Evolutionary conservation across 768 basidiomycete genomes (phyloP), one percentile per base, ranked within the genome.

Genomic region (Leccinum longicurvipes): DNA sequence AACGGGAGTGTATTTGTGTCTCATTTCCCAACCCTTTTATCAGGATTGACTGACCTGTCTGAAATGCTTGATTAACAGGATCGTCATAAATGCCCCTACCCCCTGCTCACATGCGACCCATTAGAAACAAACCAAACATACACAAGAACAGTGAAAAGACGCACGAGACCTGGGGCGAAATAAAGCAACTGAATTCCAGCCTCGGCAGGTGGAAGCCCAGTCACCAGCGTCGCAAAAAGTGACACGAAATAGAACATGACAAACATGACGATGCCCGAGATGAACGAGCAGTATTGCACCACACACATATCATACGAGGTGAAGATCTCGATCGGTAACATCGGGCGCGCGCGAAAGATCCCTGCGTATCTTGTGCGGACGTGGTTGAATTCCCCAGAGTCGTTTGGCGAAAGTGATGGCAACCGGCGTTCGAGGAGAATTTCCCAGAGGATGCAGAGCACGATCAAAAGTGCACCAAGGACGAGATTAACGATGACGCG

Each of bases 171-270:
- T 11, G 81, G 81, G 1, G 79, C 71, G 53, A 82, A 79, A 62
- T 75, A 81, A n/a, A 82, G 62, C n/a, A 82, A 57, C 61, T 82
- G 79, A 25, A 74, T 67, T 31, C 80, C 81, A 21, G 77, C 71
- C 44, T 72, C 64, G 19, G 68, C 64, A n/a, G 79, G 64, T 12
- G 73, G 67, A 28, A 72, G 63, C 6, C 76, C 77, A 25, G 67
- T 66, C n/a, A 78, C 79, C 61, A 79, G 69, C 21, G 73, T 74
- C 66, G 79, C 75, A 66, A 82, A 82, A 50, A 81, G 78, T 0
- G 80, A 72, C 42, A 82, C 71, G 57, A 82, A 81, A 62, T 82
- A 82, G 64, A 82, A 80, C 72, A 77, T 76, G 49, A 79, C 79
- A 55, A 80, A 67, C 73, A 76, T 76, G 55, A 82, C 72, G 64